Conservation (phyloP, 108 stramenopile genomes). For the Licmophora abbreviata region DNA sequence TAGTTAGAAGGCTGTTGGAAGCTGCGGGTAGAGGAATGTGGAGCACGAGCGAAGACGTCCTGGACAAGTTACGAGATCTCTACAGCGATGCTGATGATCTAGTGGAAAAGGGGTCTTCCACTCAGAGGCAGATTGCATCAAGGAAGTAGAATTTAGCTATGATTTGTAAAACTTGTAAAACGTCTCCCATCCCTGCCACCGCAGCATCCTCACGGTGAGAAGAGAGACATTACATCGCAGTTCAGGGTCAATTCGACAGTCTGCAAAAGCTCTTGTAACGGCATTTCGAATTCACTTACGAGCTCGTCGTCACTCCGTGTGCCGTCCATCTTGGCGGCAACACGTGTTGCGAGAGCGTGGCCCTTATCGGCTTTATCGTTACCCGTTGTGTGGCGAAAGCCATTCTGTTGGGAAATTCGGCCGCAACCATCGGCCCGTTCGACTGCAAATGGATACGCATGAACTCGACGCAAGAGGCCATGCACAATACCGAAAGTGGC, state of each 20-base stretch:
- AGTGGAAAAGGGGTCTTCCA: conserved; percentile 21
- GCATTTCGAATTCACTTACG: conserved; percentile 55
- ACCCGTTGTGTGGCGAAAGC: not conserved
- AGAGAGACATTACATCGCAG: too few relatives aligned
- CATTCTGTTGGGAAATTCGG: too few relatives aligned
- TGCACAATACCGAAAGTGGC: conserved; percentile 80
- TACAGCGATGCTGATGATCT: conserved; percentile 69
- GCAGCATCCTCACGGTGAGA: too few relatives aligned
- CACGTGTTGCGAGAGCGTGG: conserved; percentile 8
- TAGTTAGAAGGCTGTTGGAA: conserved; percentile 63
- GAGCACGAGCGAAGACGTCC: conserved; percentile 52
- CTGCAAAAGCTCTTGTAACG: conserved; percentile 49
- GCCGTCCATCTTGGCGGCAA: conserved; percentile 65
- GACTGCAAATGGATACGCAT: conserved; percentile 62
- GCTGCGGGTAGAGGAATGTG: conserved; percentile 82
- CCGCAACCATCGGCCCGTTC: not conserved
- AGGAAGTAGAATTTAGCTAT: too few relatives aligned
- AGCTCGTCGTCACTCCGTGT: conserved; percentile 73
- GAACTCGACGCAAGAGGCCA: conserved; percentile 73
- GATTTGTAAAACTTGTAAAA: too few relatives aligned
- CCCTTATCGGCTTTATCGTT: not conserved
- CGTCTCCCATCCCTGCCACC: too few relatives aligned
- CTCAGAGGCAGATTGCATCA: too few relatives aligned
- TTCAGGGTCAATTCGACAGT: too few relatives aligned
- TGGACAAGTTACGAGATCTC: conserved; percentile 39